Evolutionary conservation across 2,329 filamentous ascomycete species (phyloP).

Genomic region (Xylariales sp.): DNA sequence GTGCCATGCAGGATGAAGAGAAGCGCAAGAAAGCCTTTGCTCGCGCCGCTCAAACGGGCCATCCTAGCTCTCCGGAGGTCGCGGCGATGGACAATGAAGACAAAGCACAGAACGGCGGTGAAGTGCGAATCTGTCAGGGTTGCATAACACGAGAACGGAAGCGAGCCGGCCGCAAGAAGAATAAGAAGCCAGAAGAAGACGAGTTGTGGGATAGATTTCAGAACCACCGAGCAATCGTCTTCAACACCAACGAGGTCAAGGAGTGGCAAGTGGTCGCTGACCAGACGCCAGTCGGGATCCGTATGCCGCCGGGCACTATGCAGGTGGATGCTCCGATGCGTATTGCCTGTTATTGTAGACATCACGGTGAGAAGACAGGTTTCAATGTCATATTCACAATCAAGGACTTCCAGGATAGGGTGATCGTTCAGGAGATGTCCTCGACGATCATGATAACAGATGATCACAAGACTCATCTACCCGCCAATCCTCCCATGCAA

Average conservation of each 20-base stretch:
- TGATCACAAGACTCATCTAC: slow-evolving; percentile 82
- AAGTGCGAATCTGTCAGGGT: slow-evolving; percentile 85
- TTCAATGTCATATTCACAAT: slow-evolving; percentile 94
- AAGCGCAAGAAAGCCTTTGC: slow-evolving; percentile 64
- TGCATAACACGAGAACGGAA: slow-evolving; percentile 91
- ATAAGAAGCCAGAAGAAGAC: slow-evolving; percentile 89
- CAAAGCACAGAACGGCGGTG: slow-evolving; percentile 81
- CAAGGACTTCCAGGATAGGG: slow-evolving; percentile 70
- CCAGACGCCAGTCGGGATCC: slow-evolving; percentile 42
- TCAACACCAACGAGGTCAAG: slow-evolving; percentile 84
- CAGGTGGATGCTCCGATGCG: slow-evolving; percentile 87
- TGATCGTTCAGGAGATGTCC: slow-evolving; percentile 81
- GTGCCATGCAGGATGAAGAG: slow-evolving; percentile 74
- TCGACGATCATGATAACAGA: slow-evolving; percentile 95
- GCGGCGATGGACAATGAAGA: slow-evolving; percentile 59
- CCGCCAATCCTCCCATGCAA: slow-evolving; percentile 20
- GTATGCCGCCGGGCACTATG: slow-evolving; percentile 49
- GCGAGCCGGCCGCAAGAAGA: slow-evolving; percentile 85
- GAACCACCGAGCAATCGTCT: slow-evolving; percentile 77
- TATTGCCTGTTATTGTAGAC: slow-evolving; percentile 94
- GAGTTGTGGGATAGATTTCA: slow-evolving; percentile 80
- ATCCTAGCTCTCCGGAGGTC: slow-evolving; percentile 25
- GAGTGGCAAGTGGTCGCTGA: slow-evolving; percentile 64
- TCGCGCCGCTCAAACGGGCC: slow-evolving; percentile 43
- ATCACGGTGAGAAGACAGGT: slow-evolving; percentile 88